Base-by-base conservation (phyloP, 2,329 filamentous ascomycete genomes). In the Tolypocladium cylindrosporum region DNA sequence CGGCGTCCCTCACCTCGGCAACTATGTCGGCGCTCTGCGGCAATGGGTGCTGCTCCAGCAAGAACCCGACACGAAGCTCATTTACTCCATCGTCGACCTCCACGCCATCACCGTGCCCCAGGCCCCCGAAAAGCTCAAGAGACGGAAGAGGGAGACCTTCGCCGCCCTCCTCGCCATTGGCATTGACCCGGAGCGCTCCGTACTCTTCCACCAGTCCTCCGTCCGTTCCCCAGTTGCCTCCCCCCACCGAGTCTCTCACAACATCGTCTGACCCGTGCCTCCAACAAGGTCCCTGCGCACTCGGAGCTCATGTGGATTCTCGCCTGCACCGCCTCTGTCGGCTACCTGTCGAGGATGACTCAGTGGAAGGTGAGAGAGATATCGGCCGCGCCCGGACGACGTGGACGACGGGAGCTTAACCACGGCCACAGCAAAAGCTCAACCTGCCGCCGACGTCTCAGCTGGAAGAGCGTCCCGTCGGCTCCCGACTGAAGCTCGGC, bases 331-430 rank as follows among this genome's bases (percentile, higher is more conserved):
- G 90, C 94, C 31, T 93, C 90, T 6, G 91, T 94, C 72, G 94
- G 94, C 43, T 96, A 96, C 73, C 77, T 99, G n/a, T 88, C 88
- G 11, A 82, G 94, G n/a, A 99, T 99, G 94, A 97, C 94, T 36
- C 94, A 97, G 73, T 99, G 94, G 92, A 99, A 99, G 85, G 91
- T 90, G 57, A 50, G 40, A 34, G 40, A 27, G 14, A 21, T 16
- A 24, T n/a, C n/a, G 31, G 9, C 27, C 19, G 9, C 11, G 48
- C 27, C 48, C 31, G 1, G 34, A 58, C 21, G 34, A n/a, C 16
- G 39, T 58, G 7, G 16, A n/a, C 19, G 7, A 11, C 37, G n/a
- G 27, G 13, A 3, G n/a, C 50, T 56, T 56, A 55, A 55, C 37
- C 13, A 24, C 3, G n/a, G 3, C 13, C 54, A 48, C 61, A 91